Evolutionary conservation across 1,139 yeast species (phyloP).

Genomic region (Yamadazyma epiphylla): DNA sequence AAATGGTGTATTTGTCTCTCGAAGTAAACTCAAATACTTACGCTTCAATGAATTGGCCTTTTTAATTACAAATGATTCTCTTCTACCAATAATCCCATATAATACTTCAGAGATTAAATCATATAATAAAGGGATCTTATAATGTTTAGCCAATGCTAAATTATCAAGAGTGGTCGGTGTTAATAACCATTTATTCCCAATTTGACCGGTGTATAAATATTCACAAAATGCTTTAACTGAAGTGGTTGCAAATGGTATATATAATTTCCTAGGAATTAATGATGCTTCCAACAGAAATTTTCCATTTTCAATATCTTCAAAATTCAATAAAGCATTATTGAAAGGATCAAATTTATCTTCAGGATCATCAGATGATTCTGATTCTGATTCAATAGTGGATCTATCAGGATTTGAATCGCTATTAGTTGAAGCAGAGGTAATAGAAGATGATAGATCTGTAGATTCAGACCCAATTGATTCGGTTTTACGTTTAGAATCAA

Average conservation of each 20-base stretch:
- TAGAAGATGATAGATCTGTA: background rate
- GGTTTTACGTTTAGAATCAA: background rate
- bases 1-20: constrained; percentile 19
- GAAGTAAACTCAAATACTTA: constrained; percentile 23
- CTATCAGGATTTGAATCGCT: background rate
- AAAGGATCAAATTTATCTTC: constrained; percentile 10
- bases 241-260: constrained; percentile 60
- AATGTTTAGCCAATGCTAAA: constrained; percentile 57
- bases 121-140: constrained; percentile 63
- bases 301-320: constrained; percentile 32
- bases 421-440: background rate
- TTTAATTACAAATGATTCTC: constrained; percentile 50
- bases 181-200: constrained; percentile 68
- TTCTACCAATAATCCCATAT: constrained; percentile 64
- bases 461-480: background rate
- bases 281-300: constrained; percentile 51
- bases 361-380: background rate
- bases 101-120: constrained; percentile 66
- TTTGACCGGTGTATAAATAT: constrained; percentile 73
- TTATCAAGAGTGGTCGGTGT: constrained; percentile 66
- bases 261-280: constrained; percentile 61
- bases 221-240: constrained; percentile 67
- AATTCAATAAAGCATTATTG: constrained; percentile 30
- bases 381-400: background rate
- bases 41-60: constrained; percentile 34